Conservation (phyloP, 345 rosid species). For the Eucalyptus curtisii region DNA sequence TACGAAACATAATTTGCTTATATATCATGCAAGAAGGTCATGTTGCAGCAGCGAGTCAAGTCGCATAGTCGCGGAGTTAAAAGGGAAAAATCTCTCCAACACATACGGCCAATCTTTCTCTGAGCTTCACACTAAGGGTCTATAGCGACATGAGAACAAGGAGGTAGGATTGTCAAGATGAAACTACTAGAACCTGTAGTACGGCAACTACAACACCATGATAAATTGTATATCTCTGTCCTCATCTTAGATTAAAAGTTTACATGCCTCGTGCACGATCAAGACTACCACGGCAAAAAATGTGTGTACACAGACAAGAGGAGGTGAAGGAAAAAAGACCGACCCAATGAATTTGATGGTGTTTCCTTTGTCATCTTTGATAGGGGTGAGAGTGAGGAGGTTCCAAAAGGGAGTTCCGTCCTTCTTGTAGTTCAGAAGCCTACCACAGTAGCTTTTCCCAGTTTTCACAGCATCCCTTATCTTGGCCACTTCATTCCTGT, state of each 20-base stretch:
- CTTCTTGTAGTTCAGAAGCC: conserved; percentile 93
- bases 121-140: neutral
- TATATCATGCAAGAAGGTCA: neutral
- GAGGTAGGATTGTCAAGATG: neutral
- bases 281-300: neutral
- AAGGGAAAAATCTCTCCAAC: neutral
- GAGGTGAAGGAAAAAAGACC: neutral
- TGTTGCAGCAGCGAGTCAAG: neutral
- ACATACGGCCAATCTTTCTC: neutral
- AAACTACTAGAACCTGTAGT: neutral
- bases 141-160: neutral
- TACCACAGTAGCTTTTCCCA: conserved; percentile 73
- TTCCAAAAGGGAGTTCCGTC: conserved; percentile 94
- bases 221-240: neutral
- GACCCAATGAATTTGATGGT: conserved; percentile 92
- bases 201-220: neutral
- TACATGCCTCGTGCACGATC: neutral
- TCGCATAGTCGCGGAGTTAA: neutral
- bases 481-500: conserved; percentile 58
- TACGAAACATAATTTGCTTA: neutral
- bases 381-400: conserved; percentile 88
- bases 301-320: neutral
- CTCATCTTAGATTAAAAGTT: neutral
- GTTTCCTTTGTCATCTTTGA: conserved; percentile 71
- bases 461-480: conserved; percentile 64